Evolutionary conservation across 148 eudicot species (phyloP).

Genomic region (Gaultheria prostrata): DNA sequence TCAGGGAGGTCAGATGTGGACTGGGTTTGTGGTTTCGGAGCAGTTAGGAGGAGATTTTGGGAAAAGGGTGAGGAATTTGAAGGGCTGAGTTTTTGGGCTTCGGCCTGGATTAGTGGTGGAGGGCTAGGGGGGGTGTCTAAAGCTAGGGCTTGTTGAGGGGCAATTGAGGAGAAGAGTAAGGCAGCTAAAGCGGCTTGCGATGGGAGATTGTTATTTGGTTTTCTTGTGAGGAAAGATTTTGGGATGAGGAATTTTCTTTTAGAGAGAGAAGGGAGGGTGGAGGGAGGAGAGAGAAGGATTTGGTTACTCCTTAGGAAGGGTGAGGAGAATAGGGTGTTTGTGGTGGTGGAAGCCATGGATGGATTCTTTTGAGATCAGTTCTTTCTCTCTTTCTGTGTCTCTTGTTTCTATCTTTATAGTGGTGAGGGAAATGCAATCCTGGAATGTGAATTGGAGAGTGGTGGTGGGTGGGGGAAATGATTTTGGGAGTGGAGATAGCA

Average conservation of each 20-base stretch:
- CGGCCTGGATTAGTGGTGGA: conserved; percentile 43
- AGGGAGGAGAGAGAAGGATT: conserved; percentile 40
- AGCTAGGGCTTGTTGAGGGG: conserved; percentile 52
- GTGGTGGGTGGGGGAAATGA: background rate
- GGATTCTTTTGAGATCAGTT: background rate
- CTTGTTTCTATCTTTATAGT: background rate
- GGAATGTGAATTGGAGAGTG: background rate
- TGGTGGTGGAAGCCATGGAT: conserved; percentile 35
- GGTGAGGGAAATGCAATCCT: too few species aligned
- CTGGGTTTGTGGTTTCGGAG: conserved; percentile 65
- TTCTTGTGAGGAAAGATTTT: conserved; percentile 34
- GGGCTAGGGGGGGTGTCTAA: conserved; percentile 37
- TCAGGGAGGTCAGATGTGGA: conserved; percentile 66
- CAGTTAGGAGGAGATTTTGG: conserved; percentile 51
- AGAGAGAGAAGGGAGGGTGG: conserved; percentile 26
- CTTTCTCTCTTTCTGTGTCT: background rate
- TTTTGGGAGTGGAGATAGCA: background rate
- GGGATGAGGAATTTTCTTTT: conserved; percentile 36
- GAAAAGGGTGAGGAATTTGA: conserved; percentile 53
- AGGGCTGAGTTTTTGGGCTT: conserved; percentile 32
- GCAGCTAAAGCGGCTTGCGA: conserved; percentile 48
- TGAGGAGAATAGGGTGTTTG: conserved; percentile 56
- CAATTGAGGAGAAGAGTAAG: conserved; percentile 49
- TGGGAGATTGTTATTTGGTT: conserved; percentile 21
- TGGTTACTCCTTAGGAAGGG: conserved; percentile 39